phyloP scores from a whole-genome alignment of 306 rosid genomes.

The Dalbergia oliveri region DNA sequence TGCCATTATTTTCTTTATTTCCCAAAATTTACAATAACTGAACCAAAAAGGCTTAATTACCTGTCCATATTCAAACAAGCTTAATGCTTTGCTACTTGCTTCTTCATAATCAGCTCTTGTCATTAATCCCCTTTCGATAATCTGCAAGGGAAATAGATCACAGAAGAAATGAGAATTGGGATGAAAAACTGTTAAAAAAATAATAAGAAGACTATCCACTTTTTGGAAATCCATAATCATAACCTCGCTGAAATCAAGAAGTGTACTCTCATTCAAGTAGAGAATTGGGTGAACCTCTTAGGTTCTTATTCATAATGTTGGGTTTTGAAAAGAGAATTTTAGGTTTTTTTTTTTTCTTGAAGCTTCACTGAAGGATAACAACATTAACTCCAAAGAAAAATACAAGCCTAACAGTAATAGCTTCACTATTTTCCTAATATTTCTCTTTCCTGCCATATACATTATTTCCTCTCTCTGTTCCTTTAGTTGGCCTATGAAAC shows the following conservation, averaged over 20 bases:
- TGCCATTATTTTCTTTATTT: slow-evolving; percentile 16
- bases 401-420: background rate
- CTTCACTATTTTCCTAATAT: background rate
- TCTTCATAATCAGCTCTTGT: slow-evolving; percentile 80
- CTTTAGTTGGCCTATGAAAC: background rate
- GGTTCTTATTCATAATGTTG: background rate
- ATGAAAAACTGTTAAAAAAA: background rate
- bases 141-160: slow-evolving; percentile 63
- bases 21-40: slow-evolving; percentile 8
- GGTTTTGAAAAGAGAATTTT: background rate
- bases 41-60: slow-evolving; percentile 50
- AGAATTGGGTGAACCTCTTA: no score
- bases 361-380: slow-evolving; percentile 6
- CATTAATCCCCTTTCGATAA: slow-evolving; percentile 76
- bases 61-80: slow-evolving; percentile 91
- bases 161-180: slow-evolving; percentile 32
- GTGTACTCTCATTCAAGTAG: slow-evolving; percentile 21
- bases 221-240: slow-evolving; percentile 15
- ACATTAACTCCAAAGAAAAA: no score
- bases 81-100: slow-evolving; percentile 80
- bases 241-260: slow-evolving; percentile 8
- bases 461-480: slow-evolving; percentile 22
- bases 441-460: slow-evolving; percentile 14
- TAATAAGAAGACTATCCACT: background rate
- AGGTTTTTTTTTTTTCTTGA: background rate